Percentiles rank a stretch among this genome's conserved stretches.
Conservation (phyloP, 176 grass and related monocot species). For the Alloteropsis semialata region DNA sequence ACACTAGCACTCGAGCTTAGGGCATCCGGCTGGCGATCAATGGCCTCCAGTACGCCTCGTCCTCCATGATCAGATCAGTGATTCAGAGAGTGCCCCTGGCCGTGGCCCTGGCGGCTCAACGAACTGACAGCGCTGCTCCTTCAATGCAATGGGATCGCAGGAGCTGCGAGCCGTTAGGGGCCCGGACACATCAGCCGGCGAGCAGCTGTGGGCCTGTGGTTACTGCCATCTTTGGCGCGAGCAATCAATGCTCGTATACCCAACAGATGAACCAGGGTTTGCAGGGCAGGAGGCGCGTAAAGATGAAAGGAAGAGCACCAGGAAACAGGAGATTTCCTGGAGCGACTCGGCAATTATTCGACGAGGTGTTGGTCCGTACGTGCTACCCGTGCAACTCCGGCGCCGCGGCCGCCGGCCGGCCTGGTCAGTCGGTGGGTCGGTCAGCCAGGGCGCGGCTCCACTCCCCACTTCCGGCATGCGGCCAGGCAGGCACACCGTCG, state of each 20-base stretch:
- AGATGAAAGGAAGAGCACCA: background rate
- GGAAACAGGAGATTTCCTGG: background rate
- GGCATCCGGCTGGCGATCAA: background rate
- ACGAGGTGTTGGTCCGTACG: background rate
- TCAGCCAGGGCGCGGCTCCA: background rate
- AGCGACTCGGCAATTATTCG: background rate
- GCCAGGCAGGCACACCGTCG: background rate
- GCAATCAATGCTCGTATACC: slow-evolving; percentile 19
- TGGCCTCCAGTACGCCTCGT: background rate
- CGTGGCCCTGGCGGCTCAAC: background rate
- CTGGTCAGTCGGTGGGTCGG: background rate
- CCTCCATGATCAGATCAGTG: background rate
- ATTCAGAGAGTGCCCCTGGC: no score
- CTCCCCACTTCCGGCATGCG: background rate
- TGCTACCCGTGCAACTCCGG: background rate
- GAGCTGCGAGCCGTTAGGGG: background rate
- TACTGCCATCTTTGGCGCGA: background rate
- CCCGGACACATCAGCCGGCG: background rate
- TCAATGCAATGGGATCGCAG: background rate
- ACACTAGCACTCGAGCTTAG: background rate
- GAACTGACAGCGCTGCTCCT: background rate
- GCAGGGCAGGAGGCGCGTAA: background rate
- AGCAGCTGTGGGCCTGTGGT: background rate
- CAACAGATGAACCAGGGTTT: background rate
- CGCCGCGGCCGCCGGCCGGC: background rate